Percentiles rank a stretch among this genome's conserved stretches.
Evolutionary conservation across 169 alveolate genomes (phyloP).

Genomic region (Eimeria maxima): DNA sequence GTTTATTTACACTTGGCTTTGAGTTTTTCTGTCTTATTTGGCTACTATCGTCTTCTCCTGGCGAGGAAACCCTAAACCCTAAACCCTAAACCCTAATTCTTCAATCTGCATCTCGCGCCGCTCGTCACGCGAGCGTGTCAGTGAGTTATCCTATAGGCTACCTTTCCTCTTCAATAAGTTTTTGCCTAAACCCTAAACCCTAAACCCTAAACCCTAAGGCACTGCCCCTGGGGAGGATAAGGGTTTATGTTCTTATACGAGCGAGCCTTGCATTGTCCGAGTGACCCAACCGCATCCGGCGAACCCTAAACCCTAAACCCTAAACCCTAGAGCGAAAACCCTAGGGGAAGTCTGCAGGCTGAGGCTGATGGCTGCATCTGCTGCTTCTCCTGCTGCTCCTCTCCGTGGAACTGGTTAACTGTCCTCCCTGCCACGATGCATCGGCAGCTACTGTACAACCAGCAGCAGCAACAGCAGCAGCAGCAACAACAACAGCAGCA

Average conservation of each 20-base stretch:
- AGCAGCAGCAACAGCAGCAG: slow-evolving; percentile 66
- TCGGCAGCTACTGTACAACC: slow-evolving; percentile 31
- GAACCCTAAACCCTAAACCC: neutral
- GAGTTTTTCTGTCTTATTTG: neutral
- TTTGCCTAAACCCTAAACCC: slow-evolving; percentile 52
- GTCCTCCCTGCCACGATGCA: slow-evolving; percentile 7
- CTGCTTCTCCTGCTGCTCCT: neutral
- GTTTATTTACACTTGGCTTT: neutral
- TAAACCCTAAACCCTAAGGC: neutral
- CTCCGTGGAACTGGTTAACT: neutral
- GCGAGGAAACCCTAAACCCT: neutral
- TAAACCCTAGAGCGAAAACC: neutral
- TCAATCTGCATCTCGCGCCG: neutral
- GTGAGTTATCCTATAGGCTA: neutral
- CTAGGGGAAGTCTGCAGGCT: neutral
- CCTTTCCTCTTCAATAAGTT: no score
- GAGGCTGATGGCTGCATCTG: slow-evolving; percentile 10
- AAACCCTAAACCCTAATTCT: slow-evolving; percentile 28
- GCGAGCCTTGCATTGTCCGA: no score
- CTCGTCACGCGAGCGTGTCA: slow-evolving; percentile 7
- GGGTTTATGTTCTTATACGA: no score
- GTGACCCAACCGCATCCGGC: no score
- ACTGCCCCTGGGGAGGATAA: neutral
- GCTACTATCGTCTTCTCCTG: neutral
- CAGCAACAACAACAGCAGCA: slow-evolving; percentile 38